Percentiles rank a stretch among this genome's conserved stretches.
Conservation (phyloP, 495 filamentous ascomycete genomes). For the Penicillium lagena region DNA sequence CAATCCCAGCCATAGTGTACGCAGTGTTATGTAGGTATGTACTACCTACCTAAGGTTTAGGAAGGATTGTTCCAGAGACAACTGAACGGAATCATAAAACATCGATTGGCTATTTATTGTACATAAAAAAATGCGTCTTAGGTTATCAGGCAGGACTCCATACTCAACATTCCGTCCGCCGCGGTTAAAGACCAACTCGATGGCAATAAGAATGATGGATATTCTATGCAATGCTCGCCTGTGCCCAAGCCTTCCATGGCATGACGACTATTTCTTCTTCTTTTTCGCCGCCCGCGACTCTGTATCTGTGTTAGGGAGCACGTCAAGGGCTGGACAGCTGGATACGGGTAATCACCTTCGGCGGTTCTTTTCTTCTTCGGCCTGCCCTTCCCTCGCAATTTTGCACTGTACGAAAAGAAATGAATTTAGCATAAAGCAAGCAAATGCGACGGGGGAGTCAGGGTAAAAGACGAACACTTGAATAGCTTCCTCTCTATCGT, state of each 20-base stretch:
- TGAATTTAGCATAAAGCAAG: neutral
- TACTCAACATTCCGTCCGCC: too few species aligned
- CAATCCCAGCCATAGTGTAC: too few species aligned
- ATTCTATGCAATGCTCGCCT: too few species aligned
- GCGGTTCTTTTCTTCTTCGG: conserved; percentile 83
- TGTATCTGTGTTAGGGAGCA: conserved; percentile 8
- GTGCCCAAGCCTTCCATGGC: too few species aligned
- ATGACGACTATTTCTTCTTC: conserved; percentile 26
- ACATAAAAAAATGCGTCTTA: neutral
- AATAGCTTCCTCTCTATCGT: conserved; percentile 72
- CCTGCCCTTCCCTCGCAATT: conserved; percentile 75
- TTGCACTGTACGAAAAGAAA: conserved; percentile 43
- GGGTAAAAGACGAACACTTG: conserved; percentile 43
- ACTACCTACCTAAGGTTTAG: neutral
- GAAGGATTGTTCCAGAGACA: neutral
- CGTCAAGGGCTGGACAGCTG: neutral
- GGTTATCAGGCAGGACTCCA: too few species aligned
- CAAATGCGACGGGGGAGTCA: neutral
- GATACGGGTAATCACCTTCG: conserved; percentile 45
- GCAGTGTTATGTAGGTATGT: too few species aligned
- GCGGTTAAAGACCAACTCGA: too few species aligned
- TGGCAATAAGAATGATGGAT: too few species aligned
- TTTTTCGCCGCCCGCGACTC: conserved; percentile 38
- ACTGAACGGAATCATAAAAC: too few species aligned
- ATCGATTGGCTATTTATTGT: neutral